Evolutionary conservation across 768 basidiomycete species (phyloP), one percentile per base, ranked within the genome.

Genomic region (Suillus sp.): DNA sequence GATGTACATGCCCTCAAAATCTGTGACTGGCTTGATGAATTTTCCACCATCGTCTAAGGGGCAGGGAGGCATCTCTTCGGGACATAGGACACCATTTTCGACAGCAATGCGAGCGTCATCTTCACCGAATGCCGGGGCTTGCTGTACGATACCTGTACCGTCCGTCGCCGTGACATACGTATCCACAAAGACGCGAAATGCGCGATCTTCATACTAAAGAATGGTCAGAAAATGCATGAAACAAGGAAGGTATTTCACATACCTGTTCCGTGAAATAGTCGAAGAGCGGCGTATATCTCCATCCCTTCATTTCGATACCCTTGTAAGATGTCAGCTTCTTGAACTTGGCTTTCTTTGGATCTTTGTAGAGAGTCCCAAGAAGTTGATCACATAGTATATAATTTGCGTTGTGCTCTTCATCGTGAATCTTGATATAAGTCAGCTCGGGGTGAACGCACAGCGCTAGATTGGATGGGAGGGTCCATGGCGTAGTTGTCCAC

Each of bases 401-500:
- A 72, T 95, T 96, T 63, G 87, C 83, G 71, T 93, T 85, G 59
- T 86, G 86, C 64, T 93, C 90, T 65, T 90, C 82, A 71, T 99
- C 97, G 77, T 94, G 89, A 67, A 99, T 96, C 77, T 99, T 99
- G 84, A 99, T 81, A 75, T 99, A 99, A 35, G 87, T 94, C 73
- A 90, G 95, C 67, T 96, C 93, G 22, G 97, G 97, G 77, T 99
- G 93, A 8, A 98, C 96, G 69, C 97, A 99, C 57, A 99, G 84
- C 0, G 86, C 94, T 35, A 99, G 83, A 77, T 99, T 99, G 51
- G 95, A 95, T 1, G 96, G 97, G 5, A 99, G 81, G 0, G 97
- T 99, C 95, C 96, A 99, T 0, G 97, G 97, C 0, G 97, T 99
- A 20, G 97, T 99, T 20, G 97, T 99, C 97, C 97, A 99, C 4